Evolutionary conservation across 2,329 filamentous ascomycete species (phyloP), one percentile per base, ranked within the genome.

Genomic region (Hypoxylon sp.): DNA sequence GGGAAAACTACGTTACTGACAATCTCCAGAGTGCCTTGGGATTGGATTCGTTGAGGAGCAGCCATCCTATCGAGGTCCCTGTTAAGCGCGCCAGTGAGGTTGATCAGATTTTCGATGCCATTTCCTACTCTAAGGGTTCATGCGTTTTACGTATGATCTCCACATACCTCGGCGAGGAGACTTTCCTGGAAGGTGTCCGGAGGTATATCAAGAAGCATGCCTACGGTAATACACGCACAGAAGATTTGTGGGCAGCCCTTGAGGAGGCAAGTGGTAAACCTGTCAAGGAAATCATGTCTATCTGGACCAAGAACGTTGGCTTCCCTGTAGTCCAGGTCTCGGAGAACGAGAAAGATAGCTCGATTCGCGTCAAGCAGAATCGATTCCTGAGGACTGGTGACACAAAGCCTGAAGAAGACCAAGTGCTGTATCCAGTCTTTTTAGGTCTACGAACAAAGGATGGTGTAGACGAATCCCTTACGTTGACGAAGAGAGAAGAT

Each of bases 111-210:
- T 98, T 98, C 75, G 95, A 98, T 78, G 93, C 94, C 70, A 98
- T 98, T 73, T 98, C 95, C 0, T 98, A 98, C 82, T 94, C 94
- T 62, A 98, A 98, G 84, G 95, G 95, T 17, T 98, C 94, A 10
- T 97, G 94, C 75, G 94, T 98, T 35, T 86, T 98, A 68, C 92
- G 95, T 78, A 98, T 98, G 95, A 94, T 98, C 72, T 97, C 95
- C 19, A 97, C 94, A 72, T 97, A 97, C 76, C 85, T 98, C 24
- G 95, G 95, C 55, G 95, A 98, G 80, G 94, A 98, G 47, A 86
- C 89, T 17, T 98, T 98, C 86, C 89, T 98, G 78, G 93, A 98
- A 79, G 95, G 95, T 77, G 92, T 98, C 59, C 90, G 94, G 56
- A 88, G 89, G 62, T 98, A 98, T 79, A 88, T 98, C 75, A 97